Evolutionary conservation across 257 asterid species (phyloP).

Genomic region (Solanum arcanum): DNA sequence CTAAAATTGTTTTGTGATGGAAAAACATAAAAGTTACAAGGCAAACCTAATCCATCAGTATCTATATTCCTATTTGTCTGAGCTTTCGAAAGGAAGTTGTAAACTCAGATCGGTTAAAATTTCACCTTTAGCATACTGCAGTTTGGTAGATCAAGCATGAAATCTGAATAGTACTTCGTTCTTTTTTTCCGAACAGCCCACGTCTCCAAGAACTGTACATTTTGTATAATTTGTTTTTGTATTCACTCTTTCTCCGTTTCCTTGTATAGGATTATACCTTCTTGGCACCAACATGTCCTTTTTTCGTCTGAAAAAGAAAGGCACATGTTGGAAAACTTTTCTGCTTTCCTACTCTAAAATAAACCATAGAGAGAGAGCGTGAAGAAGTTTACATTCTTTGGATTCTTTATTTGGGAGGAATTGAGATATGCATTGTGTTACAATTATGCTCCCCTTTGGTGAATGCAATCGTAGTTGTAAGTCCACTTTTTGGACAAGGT

Average conservation of each 20-base stretch:
- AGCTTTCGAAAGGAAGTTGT: background rate
- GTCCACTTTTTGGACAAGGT: background rate
- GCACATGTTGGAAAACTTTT: background rate
- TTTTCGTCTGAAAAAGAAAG: background rate
- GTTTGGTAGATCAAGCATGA: background rate
- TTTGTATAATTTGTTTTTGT: background rate
- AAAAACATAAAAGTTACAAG: background rate
- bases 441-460: background rate
- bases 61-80: background rate
- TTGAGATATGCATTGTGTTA: background rate
- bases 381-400: background rate
- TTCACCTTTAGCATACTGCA: background rate
- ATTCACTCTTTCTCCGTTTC: background rate
- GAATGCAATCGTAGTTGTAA: background rate
- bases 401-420: background rate
- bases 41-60: background rate
- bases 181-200: background rate
- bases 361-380: background rate
- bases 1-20: background rate
- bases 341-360: background rate
- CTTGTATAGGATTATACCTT: background rate
- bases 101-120: background rate
- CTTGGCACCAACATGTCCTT: background rate
- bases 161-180: background rate
- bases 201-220: background rate